Percentiles rank a stretch among this genome's conserved stretches.
Evolutionary conservation across 225 moss, liverwort and hornwort genomes (phyloP).

Genomic region (Anthoceros angustus): DNA sequence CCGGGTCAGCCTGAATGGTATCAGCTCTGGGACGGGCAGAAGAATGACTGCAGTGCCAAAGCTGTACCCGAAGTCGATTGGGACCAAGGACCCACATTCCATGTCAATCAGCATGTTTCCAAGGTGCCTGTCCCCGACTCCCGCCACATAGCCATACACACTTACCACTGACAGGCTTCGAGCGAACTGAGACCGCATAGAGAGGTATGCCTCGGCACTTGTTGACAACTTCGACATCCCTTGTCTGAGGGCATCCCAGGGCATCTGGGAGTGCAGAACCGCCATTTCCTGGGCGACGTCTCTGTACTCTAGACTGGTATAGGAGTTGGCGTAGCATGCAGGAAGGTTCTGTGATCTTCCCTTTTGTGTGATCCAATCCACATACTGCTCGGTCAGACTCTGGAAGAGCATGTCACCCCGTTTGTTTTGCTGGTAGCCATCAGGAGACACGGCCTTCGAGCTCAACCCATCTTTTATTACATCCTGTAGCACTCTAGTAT

Average conservation of each 20-base stretch:
- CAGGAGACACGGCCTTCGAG: conserved; percentile 23
- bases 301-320: conserved; percentile 36
- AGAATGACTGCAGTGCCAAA: conserved; percentile 85
- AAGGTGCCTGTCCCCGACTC: conserved; percentile 89
- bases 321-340: conserved; percentile 53
- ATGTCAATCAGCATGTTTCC: conserved; percentile 74
- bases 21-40: conserved; percentile 81
- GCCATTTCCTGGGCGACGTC: conserved; percentile 49
- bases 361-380: conserved; percentile 40
- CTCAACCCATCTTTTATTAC: conserved; percentile 65
- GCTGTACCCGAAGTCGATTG: conserved; percentile 95
- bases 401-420: conserved; percentile 27
- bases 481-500: conserved; percentile 63
- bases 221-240: conserved; percentile 77
- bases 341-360: conserved; percentile 29
- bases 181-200: conserved; percentile 60
- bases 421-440: conserved; percentile 25
- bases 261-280: conserved; percentile 42
- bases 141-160: conserved; percentile 82
- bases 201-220: conserved; percentile 79
- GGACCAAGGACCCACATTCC: conserved; percentile 70
- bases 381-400: conserved; percentile 30
- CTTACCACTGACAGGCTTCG: conserved; percentile 64
- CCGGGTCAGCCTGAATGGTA: conserved; percentile 67
- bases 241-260: conserved; percentile 65